Evolutionary conservation across 2,329 filamentous ascomycete species (phyloP).

Genomic region (Colletotrichum cordylinicola): DNA sequence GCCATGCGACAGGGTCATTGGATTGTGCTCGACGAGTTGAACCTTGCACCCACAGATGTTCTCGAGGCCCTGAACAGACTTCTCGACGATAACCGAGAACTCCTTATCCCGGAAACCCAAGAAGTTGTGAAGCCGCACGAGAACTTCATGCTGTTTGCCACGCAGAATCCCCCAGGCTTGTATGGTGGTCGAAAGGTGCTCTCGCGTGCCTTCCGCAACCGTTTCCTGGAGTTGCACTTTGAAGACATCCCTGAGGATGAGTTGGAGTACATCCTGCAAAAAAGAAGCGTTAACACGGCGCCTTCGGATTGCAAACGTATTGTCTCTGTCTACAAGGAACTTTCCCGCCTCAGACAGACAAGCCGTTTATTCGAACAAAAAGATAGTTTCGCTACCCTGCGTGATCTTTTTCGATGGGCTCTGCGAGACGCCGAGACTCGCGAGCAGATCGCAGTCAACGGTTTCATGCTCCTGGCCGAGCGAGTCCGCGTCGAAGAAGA

Average conservation of each 20-base stretch:
- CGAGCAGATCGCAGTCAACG: conserved; percentile 88
- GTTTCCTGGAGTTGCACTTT: conserved; percentile 96
- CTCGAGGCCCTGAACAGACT: conserved; percentile 94
- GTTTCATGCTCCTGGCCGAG: conserved; percentile 95
- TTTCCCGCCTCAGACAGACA: conserved; percentile 88
- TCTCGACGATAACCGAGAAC: conserved; percentile 93
- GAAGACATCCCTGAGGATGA: conserved; percentile 98
- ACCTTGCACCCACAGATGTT: conserved; percentile 95
- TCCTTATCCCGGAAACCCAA: conserved; percentile 95
- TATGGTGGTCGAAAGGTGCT: conserved; percentile 95
- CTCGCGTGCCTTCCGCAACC: conserved; percentile 93
- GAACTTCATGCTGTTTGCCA: conserved; percentile 98
- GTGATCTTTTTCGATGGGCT: conserved; percentile 97
- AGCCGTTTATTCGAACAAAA: conserved; percentile 95
- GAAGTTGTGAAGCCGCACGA: conserved; percentile 90
- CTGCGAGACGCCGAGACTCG: conserved; percentile 82
- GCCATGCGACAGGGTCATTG: conserved; percentile 93
- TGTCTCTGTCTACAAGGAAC: conserved; percentile 90
- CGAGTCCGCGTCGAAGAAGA: conserved; percentile 92
- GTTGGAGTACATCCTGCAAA: conserved; percentile 87
- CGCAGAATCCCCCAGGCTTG: conserved; percentile 93
- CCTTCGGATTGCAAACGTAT: conserved; percentile 92
- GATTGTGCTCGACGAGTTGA: conserved; percentile 98
- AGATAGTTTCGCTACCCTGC: conserved; percentile 93
- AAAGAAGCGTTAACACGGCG: conserved; percentile 83